Base-by-base conservation (phyloP, 1,284 basidiomycete species). In the Ustilago xerochloae region DNA sequence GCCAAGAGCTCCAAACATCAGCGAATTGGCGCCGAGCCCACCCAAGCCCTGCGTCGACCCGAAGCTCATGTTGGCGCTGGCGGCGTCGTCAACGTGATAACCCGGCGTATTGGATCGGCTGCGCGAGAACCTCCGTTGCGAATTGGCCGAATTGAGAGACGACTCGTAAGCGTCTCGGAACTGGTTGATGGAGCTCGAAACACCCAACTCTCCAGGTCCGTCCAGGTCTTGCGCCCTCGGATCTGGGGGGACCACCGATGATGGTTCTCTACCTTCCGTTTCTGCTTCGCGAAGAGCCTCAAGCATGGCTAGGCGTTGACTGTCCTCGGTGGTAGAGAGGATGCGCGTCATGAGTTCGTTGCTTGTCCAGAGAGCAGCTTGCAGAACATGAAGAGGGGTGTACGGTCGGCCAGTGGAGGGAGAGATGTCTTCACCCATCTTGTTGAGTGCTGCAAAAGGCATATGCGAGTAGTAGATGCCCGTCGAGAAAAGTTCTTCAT, bases 401-500 rank as follows among this genome's bases (percentile, higher is more conserved):
- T 75, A 79, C 3, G 77, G 60, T 2, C 61, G 47, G 1, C 67
- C 66, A 0, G 78, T 75, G 7, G 52, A 48, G 2, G 68, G 72
- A 2, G 75, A 78, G 5, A 74, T 18, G 16, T 76, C 69, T 13
- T 58, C 29, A 38, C 64, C 65, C 43, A 81, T 79, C 32, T 60
- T 49, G 45, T 71, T 76, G 45, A 81, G 76, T 29, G 75, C 70
- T 24, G 63, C 54, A 41, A 79, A 68, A 22, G 60, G 92, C 92
- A 96, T 92, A 82, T 94, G 93, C 12, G 89, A 87, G 83, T 96
- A 97, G 85, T 94, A 92, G 28, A 97, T 93, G 5, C 92, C 92
- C 28, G 89, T 86, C 32, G 88, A 85, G 82, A 97, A 96, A 77
- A 96, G 87, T 59, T 86, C 87, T n/a, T 66, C 50, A 60, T 81